phyloP scores from a whole-genome alignment of 1,284 basidiomycete species.

The Apiotrichum sp. region DNA sequence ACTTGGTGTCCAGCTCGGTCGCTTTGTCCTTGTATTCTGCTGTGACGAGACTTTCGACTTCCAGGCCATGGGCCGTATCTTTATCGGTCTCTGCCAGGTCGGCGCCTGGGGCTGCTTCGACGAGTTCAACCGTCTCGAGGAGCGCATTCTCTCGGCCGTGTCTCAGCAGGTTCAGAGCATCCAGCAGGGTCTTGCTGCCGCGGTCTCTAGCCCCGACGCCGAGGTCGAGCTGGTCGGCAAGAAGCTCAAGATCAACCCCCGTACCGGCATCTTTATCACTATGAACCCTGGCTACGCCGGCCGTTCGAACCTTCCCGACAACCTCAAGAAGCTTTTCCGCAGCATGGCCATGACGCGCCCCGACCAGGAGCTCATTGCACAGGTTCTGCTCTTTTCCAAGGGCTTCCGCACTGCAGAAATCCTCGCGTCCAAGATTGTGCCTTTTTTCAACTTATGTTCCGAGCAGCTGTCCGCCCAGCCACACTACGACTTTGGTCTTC shows the following conservation, averaged over 20 bases:
- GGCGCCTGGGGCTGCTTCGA: conserved; percentile 99
- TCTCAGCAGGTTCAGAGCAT: conserved; percentile 99
- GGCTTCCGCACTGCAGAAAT: conserved; percentile 96
- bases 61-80: conserved; percentile 99
- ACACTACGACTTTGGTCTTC: conserved; percentile 98
- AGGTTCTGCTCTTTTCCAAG: conserved; percentile 99
- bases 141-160: conserved; percentile 94
- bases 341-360: conserved; percentile 99
- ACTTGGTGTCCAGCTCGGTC: conserved; percentile 91
- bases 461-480: conserved; percentile 96
- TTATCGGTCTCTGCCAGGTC: conserved; percentile 96
- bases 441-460: conserved; percentile 97
- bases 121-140: conserved; percentile 96
- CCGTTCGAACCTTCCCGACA: conserved; percentile 92
- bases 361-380: conserved; percentile 95
- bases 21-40: conserved; percentile 97
- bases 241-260: conserved; percentile 82
- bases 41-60: conserved; percentile 99
- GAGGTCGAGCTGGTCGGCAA: conserved; percentile 98
- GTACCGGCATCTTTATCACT: conserved; percentile 96
- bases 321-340: conserved; percentile 59
- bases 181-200: conserved; percentile 81
- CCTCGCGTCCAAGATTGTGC: conserved; percentile 94
- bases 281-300: conserved; percentile 97
- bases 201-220: conserved; percentile 71